Evolutionary conservation across 352 stramenopile genomes (phyloP), one percentile per base, ranked within the genome.

Genomic region (Phytophthora podocarpi): DNA sequence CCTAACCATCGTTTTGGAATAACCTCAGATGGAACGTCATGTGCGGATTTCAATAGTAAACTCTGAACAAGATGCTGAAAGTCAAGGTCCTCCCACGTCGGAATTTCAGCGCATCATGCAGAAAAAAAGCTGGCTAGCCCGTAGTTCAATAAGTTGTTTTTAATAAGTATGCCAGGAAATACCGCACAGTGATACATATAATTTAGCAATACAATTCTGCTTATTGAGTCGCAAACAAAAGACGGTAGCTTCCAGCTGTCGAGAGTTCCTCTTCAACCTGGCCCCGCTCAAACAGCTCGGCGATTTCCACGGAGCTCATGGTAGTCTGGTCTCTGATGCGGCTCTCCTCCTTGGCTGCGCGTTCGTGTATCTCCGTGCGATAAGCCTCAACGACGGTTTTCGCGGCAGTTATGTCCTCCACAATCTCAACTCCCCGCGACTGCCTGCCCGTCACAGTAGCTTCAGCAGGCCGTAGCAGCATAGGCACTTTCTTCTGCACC

Each of bases 161-260:
- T n/a, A n/a, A n/a, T n/a, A n/a, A n/a, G n/a, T n/a, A n/a, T n/a
- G n/a, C n/a, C n/a, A n/a, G n/a, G n/a, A n/a, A n/a, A n/a, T n/a
- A n/a, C n/a, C n/a, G n/a, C n/a, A n/a, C n/a, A n/a, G n/a, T n/a
- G n/a, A n/a, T n/a, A n/a, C n/a, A n/a, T n/a, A n/a, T n/a, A n/a
- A n/a, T n/a, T n/a, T n/a, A n/a, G n/a, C n/a, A n/a, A 46, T 46
- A 43, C 35, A 56, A 28, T 31, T 47, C 13, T 6, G 8, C 42
- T 59, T 61, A 73, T 70, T 63, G 31, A 63, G 67, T 66, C 31
- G 68, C 59, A 61, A 76, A 65, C 50, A 76, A 52, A 18, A 76
- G 12, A 5, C 59, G 42, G 31, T 74, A 76, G 48, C 54, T 76
- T 40, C 58, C 12, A 18, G 64, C 53, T 27, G 68, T 71, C 13